A percentile compares a stretch with the other conserved stretches of the same genome.
Evolutionary conservation across 441 rosid species (phyloP).

Genomic region (Metrosideros polymorpha): DNA sequence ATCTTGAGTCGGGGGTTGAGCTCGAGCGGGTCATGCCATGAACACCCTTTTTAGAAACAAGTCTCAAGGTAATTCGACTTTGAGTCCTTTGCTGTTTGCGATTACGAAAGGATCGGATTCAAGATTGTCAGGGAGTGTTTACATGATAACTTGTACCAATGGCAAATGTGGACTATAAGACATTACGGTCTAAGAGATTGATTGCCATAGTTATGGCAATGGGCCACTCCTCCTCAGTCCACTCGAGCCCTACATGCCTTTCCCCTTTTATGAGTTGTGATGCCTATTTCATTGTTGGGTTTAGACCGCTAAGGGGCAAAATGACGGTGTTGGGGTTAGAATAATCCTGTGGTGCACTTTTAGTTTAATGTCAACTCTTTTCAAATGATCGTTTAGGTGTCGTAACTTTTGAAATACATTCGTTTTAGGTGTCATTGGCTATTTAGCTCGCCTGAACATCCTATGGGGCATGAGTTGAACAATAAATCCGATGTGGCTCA

Average conservation of each 20-base stretch:
- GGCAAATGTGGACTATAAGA: not conserved
- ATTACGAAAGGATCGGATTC: not conserved
- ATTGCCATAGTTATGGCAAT: not conserved
- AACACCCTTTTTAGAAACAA: not conserved
- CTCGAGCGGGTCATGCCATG: not conserved
- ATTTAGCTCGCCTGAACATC: not conserved
- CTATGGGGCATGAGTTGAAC: not conserved
- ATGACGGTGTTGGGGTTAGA: not conserved
- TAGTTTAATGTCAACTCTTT: not conserved
- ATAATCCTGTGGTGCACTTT: not conserved
- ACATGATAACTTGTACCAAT: not conserved
- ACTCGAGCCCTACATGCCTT: not conserved
- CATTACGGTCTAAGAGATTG: not conserved
- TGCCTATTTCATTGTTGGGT: not conserved
- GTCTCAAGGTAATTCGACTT: not conserved
- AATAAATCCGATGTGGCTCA: not conserved
- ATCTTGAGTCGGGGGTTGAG: not conserved
- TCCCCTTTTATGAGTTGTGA: not conserved
- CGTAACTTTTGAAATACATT: not conserved
- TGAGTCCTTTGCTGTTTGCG: not conserved
- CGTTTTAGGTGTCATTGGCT: not conserved
- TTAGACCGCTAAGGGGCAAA: not conserved
- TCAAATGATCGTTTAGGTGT: not conserved
- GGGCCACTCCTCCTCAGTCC: not conserved
- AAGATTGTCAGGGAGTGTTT: not conserved